Percentiles rank a stretch among this genome's conserved stretches.
phyloP scores from a whole-genome alignment of 768 basidiomycete species.

The Cystoderma amianthinum region DNA sequence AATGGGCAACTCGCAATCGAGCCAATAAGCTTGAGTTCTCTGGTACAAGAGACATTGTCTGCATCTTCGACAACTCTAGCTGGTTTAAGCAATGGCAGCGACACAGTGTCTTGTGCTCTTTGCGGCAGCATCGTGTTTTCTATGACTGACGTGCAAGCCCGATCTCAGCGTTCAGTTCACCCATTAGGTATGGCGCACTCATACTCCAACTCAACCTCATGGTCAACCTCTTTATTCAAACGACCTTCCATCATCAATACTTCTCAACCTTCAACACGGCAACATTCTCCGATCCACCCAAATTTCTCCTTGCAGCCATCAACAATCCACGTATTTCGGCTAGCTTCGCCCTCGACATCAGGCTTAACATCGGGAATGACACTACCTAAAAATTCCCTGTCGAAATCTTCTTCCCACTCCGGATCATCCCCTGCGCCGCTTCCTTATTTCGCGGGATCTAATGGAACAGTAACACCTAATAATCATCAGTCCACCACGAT shows the following conservation, averaged over 20 bases:
- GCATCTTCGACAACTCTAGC: slow-evolving; percentile 35
- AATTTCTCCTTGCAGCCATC: slow-evolving; percentile 20
- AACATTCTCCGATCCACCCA: slow-evolving; percentile 19
- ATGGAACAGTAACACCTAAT: slow-evolving; percentile 8
- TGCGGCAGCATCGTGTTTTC: slow-evolving; percentile 62
- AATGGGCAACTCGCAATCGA: slow-evolving; percentile 85
- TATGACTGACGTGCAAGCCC: slow-evolving; percentile 16
- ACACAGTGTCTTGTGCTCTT: slow-evolving; percentile 69
- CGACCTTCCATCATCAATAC: slow-evolving; percentile 19
- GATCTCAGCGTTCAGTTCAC: slow-evolving; percentile 19
- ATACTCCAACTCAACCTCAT: slow-evolving; percentile 28
- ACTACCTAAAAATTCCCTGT: slow-evolving; percentile 25
- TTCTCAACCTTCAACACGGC: slow-evolving; percentile 19
- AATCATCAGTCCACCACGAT: slow-evolving; percentile 34
- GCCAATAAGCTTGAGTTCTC: slow-evolving; percentile 58
- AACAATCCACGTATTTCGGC: slow-evolving; percentile 65
- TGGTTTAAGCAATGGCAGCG: slow-evolving; percentile 31
- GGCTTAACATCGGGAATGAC: slow-evolving; percentile 24
- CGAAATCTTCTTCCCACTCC: slow-evolving; percentile 21
- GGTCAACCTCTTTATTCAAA: slow-evolving; percentile 57
- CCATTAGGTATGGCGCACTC: slow-evolving; percentile 23
- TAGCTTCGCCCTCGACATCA: slow-evolving; percentile 29
- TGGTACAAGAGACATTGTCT: slow-evolving; percentile 48
- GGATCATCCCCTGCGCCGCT: slow-evolving; percentile 9
- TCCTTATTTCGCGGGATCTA: slow-evolving; percentile 5